Percentiles rank a stretch among this genome's conserved stretches.
phyloP scores from a whole-genome alignment of 306 rosid species.

The Dryas octopetala region DNA sequence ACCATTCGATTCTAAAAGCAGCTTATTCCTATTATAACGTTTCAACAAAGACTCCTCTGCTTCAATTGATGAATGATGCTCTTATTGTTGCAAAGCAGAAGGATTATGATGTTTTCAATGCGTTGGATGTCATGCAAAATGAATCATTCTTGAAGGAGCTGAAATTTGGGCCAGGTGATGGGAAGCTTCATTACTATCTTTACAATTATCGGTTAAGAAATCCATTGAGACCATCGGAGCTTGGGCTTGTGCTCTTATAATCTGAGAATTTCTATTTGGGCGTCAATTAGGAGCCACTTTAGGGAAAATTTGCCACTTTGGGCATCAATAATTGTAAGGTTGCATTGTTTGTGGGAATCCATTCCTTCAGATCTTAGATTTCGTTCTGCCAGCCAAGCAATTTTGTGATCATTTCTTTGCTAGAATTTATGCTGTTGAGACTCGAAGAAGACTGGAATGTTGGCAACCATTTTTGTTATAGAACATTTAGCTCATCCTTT shows the following conservation, averaged over 20 bases:
- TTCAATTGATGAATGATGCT: conserved; percentile 68
- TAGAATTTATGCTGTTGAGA: not conserved
- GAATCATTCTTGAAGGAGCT: conserved; percentile 61
- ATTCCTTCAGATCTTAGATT: conserved; percentile 22
- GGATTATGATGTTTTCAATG: conserved; percentile 65
- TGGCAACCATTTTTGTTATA: no score
- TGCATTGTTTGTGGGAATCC: conserved; percentile 27
- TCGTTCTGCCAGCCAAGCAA: conserved; percentile 5
- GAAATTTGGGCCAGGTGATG: conserved; percentile 71
- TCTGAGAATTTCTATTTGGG: conserved; percentile 21
- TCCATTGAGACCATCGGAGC: conserved; percentile 55
- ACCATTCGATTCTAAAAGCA: conserved; percentile 50
- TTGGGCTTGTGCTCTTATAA: conserved; percentile 69
- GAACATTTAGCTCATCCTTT: no score
- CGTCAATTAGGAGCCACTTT: conserved; percentile 17
- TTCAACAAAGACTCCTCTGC: conserved; percentile 50
- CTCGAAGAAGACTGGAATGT: not conserved
- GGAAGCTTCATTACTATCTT: conserved; percentile 67
- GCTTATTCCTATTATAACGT: conserved; percentile 67
- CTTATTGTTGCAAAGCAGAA: conserved; percentile 51
- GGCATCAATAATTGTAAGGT: conserved; percentile 21
- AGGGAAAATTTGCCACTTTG: conserved; percentile 16
- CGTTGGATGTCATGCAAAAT: conserved; percentile 70
- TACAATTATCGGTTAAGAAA: conserved; percentile 52
- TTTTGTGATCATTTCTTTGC: not conserved